Conservation (phyloP, 2,329 filamentous ascomycete species). For the Colletotrichum sp. region DNA sequence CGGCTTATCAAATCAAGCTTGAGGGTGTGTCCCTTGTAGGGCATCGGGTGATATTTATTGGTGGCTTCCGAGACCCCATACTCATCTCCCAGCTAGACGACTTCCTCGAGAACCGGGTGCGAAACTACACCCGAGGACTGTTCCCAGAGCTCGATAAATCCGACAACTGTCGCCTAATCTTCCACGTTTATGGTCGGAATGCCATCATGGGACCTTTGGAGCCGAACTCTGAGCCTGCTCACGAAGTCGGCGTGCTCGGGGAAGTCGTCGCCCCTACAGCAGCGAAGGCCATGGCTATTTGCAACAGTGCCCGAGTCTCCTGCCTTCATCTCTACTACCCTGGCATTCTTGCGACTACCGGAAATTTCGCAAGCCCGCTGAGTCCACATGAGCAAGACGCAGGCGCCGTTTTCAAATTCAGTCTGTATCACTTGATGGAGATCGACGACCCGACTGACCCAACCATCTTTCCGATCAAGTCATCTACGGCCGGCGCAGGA, state of each 20-base stretch:
- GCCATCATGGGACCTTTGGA: constrained; percentile 27
- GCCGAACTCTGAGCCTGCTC: constrained; percentile 25
- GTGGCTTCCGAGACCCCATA: constrained; percentile 50
- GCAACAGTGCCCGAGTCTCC: constrained; percentile 30
- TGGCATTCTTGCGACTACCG: constrained; percentile 54
- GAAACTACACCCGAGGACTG: constrained; percentile 8
- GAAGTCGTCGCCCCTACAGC: constrained; percentile 52
- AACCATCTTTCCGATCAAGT: not conserved
- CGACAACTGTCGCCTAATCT: constrained; percentile 43
- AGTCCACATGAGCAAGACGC: constrained; percentile 22
- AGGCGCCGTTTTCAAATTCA: constrained; percentile 47
- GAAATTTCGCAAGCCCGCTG: constrained; percentile 46
- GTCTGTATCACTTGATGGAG: constrained; percentile 54
- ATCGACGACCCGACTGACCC: constrained; percentile 31
- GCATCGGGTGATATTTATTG: constrained; percentile 50
- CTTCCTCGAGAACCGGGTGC: constrained; percentile 33
- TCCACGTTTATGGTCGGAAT: constrained; percentile 50
- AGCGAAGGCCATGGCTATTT: constrained; percentile 42
- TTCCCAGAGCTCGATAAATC: constrained; percentile 25
- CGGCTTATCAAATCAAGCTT: constrained; percentile 51
- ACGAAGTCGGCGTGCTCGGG: constrained; percentile 51
- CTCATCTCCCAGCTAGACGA: constrained; percentile 44
- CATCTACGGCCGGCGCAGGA: not conserved
- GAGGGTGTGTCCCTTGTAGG: constrained; percentile 50
- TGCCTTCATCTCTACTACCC: constrained; percentile 51